A percentile compares a stretch with the other conserved stretches of the same genome.
phyloP scores from a whole-genome alignment of 306 rosid genomes.

The Pyrus bretschneideri region DNA sequence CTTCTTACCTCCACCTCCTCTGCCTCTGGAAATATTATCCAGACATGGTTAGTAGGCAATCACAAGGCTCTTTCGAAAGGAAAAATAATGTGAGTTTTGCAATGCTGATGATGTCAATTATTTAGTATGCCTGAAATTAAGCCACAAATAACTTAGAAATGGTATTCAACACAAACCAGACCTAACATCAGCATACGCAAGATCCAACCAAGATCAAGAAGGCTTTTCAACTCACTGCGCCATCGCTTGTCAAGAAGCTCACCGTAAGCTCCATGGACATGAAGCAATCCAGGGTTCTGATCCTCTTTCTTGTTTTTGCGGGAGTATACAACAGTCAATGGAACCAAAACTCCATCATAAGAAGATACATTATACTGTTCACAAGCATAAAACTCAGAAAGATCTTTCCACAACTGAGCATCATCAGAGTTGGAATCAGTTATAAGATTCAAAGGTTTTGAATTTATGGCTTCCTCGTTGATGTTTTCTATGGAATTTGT shows the following conservation, averaged over 20 bases:
- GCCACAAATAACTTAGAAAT: constrained; percentile 1
- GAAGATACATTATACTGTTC: constrained; percentile 66
- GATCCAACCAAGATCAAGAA: constrained; percentile 91
- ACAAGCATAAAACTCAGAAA: constrained; percentile 79
- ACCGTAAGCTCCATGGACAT: constrained; percentile 87
- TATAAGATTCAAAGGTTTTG: constrained; percentile 25
- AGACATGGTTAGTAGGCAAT: constrained; percentile 7
- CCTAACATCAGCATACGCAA: constrained; percentile 97
- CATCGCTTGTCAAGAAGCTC: constrained; percentile 89
- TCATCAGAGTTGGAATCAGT: constrained; percentile 37
- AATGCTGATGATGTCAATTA: neutral
- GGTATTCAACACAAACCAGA: constrained; percentile 26
- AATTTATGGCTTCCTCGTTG: constrained; percentile 22
- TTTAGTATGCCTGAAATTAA: neutral
- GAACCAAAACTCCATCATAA: constrained; percentile 61
- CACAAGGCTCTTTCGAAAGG: neutral
- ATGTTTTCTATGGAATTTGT: constrained; percentile 42
- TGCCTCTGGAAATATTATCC: constrained; percentile 58
- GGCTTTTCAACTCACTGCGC: constrained; percentile 83
- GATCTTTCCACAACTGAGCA: constrained; percentile 70
- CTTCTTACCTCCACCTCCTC: constrained; percentile 85
- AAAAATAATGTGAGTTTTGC: neutral
- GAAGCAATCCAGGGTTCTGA: constrained; percentile 75
- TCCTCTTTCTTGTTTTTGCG: constrained; percentile 43
- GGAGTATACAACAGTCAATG: constrained; percentile 70